These are phyloP conservation scores for Rhizophagus clarus DNA, from an alignment of 192 early-diverging fungal genomes.

Conservation along the genomic window DNA sequence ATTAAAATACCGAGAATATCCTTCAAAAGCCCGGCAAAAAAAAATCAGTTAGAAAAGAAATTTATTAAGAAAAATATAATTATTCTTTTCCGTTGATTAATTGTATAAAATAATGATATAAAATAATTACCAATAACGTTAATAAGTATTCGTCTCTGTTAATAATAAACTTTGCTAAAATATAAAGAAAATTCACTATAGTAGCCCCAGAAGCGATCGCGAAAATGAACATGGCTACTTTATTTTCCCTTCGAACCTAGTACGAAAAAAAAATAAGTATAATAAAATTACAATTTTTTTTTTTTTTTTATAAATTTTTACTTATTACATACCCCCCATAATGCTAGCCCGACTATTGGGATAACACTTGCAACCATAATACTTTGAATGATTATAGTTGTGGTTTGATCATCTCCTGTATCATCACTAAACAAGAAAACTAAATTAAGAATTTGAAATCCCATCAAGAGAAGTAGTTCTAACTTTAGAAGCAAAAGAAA, in stretches of 20 bases:
- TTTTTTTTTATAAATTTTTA: too few relatives aligned
- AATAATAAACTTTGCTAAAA: constrained; percentile 15
- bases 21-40: neutral
- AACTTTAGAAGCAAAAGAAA: constrained; percentile 23
- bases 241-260: constrained; percentile 25
- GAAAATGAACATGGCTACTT: constrained; percentile 18
- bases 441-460: constrained; percentile 29
- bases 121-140: constrained; percentile 16
- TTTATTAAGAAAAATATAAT: neutral
- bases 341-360: constrained; percentile 13
- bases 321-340: constrained; percentile 21
- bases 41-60: neutral
- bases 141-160: constrained; percentile 11
- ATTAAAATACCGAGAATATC: constrained; percentile 22
- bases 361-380: constrained; percentile 14
- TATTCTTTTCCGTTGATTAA: neutral
- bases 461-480: constrained; percentile 2
- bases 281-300: neutral
- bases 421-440: constrained; percentile 16
- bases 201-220: neutral
- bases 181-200: constrained; percentile 15
- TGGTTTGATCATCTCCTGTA: neutral
- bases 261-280: neutral
- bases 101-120: neutral
- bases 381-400: constrained; percentile 16